Evolutionary conservation across 441 rosid genomes (phyloP), one percentile per base, ranked within the genome.

Genomic region (Aleurites moluccanus): DNA sequence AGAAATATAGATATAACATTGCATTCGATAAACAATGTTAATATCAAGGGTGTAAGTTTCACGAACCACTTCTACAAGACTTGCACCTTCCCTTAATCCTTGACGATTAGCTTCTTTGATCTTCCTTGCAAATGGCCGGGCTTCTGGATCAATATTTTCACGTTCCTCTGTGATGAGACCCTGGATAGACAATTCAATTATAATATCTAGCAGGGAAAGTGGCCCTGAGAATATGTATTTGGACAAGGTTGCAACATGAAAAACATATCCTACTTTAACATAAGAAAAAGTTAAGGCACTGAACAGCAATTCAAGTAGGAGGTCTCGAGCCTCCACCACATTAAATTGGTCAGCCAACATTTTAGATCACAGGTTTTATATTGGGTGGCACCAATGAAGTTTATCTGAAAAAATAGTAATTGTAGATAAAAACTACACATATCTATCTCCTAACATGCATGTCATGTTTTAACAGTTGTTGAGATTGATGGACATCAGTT

Each of bases 31-130:
- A 73, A 18, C 55, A 64, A 64, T 45, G 42, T 69, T 25, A 35
- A 69, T 49, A 59, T 63, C 30, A 70, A 42, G 6, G 28, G 28
- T 11, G 57, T 30, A 71, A 74, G 70, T 57, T 81, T 66, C 78
- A 92, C 97, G 25, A 68, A 93, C 99, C 99, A 96, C 99, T 87
- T 96, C 98, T 56, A 61, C 92, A 78, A 96, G 97, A 80, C 87
- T 88, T 78, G 98, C 86, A 67, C 99, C 99, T 85, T 96, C 98
- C 79, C 72, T 86, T 73, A 96, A 80, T 83, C 98, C 98, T 75
- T 92, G 98, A 78, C 98, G 99, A 70, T 82, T 86, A 78, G 83
- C 88, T 87, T 93, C 98, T 55, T 90, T 94, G 75, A 81, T 79
- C 80, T 84, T 91, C 83, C 94, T 83, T 73, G 98, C 98, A 88